Evolutionary conservation across 768 basidiomycete species (phyloP).

Genomic region (Rhodosporidiobolus sp.): DNA sequence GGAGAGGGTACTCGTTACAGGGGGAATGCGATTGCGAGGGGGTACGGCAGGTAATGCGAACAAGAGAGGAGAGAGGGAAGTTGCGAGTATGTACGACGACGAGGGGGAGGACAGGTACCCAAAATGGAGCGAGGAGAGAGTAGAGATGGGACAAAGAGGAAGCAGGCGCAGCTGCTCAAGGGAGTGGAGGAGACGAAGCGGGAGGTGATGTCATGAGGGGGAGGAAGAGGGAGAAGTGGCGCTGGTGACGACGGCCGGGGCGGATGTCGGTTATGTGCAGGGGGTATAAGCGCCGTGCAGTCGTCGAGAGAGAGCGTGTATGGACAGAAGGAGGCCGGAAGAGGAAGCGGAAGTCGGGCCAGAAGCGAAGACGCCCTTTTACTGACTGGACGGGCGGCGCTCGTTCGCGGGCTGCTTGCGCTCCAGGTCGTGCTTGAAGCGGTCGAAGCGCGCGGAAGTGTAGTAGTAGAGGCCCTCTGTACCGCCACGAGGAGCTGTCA

Average conservation of each 20-base stretch:
- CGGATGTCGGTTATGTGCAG: background rate
- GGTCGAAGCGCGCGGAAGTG: constrained; percentile 19
- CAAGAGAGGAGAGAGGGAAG: too few species aligned
- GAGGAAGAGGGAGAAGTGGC: background rate
- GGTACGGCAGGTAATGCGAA: background rate
- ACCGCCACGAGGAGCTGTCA: background rate
- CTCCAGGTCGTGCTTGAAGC: constrained; percentile 28
- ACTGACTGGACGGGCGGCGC: constrained; percentile 12
- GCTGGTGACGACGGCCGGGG: background rate
- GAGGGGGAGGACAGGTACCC: background rate
- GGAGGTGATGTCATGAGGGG: background rate
- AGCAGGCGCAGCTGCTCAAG: background rate
- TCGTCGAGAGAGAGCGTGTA: background rate
- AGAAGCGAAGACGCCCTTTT: background rate
- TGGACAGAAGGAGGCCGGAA: background rate
- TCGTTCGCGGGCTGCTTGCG: background rate
- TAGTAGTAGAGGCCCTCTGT: constrained; percentile 28
- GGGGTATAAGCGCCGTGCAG: background rate
- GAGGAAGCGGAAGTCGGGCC: background rate
- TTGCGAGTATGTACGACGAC: background rate
- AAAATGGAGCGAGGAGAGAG: background rate
- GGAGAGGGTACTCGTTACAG: background rate
- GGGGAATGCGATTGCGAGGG: background rate
- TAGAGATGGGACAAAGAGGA: background rate
- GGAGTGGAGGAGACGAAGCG: background rate